Base-by-base conservation (phyloP, 352 stramenopile species). In the Phytophthora colocasiae region DNA sequence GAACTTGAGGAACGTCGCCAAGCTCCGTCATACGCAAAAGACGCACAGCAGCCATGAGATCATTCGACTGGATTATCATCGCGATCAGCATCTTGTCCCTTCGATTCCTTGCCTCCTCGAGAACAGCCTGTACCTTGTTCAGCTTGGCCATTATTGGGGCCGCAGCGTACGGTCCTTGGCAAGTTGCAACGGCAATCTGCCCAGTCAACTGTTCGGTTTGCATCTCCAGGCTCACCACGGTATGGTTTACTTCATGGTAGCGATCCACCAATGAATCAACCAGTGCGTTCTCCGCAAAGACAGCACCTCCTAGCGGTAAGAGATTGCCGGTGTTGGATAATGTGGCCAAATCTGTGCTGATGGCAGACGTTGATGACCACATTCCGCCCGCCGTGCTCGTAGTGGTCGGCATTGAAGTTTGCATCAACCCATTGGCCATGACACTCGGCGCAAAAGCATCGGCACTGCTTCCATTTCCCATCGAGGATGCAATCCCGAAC, bases 1-100 rank as follows among this genome's bases (percentile, higher is more conserved):
- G 62, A 4, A 94, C 82, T 29, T 90, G 78, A 2, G 81, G 69
- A 6, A 94, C 88, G 60, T 94, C 77, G 10, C 68, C 71, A 0
- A 94, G 78, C 41, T 84, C 59, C 32, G 73, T 54, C 46, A 91
- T 46, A 8, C 77, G 82, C 14, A 94, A 39, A 39, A 63, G 46
- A 51, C 82, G 83, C 12, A 94, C 81, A 51, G 81, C 73, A 26
- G 44, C 17, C 50, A 94, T 85, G 38, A 92, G 78, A 3, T 73
- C 49, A 29, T 58, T 47, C 0, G 82, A 91, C 62, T 91, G 76
- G 27, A 90, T 72, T 26, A 94, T 65, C 7, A 88, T 69, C 3
- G 80, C 68, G 4, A 91, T 71, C 6, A 92, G 47, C 12, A 83
- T 26, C 24, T 75, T 64, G 27, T 77, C 66, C 1, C 87, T 73